Conservation (phyloP, 345 rosid genomes). For the Fremontodendron californicum region DNA sequence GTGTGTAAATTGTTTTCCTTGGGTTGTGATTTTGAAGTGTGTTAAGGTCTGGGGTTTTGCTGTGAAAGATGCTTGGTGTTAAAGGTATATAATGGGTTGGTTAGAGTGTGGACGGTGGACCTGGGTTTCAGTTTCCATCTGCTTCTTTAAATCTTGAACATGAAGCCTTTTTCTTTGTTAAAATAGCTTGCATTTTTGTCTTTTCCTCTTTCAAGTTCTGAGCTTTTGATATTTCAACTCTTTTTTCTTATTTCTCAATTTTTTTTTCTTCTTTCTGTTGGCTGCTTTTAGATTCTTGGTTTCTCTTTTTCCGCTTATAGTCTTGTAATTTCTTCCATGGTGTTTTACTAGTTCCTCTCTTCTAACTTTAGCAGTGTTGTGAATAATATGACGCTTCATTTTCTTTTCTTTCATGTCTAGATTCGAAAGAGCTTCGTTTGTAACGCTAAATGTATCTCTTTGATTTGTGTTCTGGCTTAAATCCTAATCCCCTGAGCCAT, state of each 20-base stretch:
- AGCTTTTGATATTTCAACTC: conserved; percentile 27
- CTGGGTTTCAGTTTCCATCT: conserved; percentile 26
- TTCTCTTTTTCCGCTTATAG: conserved; percentile 21
- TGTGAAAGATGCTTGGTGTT: conserved; percentile 42
- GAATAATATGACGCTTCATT: too few relatives aligned
- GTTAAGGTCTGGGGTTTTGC: conserved; percentile 7
- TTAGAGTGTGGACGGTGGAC: conserved; percentile 49
- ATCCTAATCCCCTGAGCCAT: conserved; percentile 11
- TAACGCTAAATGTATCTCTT: not conserved
- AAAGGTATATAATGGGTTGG: conserved; percentile 49
- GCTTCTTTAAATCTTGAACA: conserved; percentile 34
- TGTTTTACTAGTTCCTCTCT: not conserved
- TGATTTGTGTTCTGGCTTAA: conserved; percentile 15
- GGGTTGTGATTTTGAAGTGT: conserved; percentile 9
- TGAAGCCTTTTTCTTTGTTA: conserved; percentile 41
- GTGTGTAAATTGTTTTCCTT: not conserved
- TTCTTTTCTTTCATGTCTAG: not conserved
- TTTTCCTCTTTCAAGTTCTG: conserved; percentile 30
- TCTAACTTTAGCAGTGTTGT: conserved; percentile 13
- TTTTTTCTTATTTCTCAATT: too few relatives aligned
- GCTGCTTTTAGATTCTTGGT: conserved; percentile 1
- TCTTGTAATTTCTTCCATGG: not conserved
- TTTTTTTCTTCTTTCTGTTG: too few relatives aligned
- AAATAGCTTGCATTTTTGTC: conserved; percentile 39
- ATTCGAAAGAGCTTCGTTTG: conserved; percentile 10